Conservation (phyloP, 805 yeast genomes). For the Starmera amethionina region DNA sequence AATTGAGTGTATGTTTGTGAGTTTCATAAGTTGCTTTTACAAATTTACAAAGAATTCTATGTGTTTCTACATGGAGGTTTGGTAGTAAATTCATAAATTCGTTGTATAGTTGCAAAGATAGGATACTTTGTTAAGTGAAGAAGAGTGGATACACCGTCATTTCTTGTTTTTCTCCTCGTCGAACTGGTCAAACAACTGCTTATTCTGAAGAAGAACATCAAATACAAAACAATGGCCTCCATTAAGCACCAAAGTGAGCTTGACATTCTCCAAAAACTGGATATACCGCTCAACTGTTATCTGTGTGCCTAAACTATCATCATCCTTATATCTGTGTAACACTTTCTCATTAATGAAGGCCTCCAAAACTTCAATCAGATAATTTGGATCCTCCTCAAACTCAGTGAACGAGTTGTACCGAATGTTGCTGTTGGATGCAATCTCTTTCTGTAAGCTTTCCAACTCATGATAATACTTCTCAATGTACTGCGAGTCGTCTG, state of each 20-base stretch:
- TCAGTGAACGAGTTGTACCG: slow-evolving; percentile 24
- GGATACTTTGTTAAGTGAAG: too few species aligned
- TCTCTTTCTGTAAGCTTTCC: slow-evolving; percentile 20
- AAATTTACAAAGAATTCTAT: neutral
- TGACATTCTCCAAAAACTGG: slow-evolving; percentile 31
- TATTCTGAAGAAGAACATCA: slow-evolving; percentile 46
- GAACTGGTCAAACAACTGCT: slow-evolving; percentile 33
- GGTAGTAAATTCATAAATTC: neutral
- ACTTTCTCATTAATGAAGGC: slow-evolving; percentile 25
- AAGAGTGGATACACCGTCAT: too few species aligned
- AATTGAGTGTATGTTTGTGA: neutral
- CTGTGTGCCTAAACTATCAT: slow-evolving; percentile 10
- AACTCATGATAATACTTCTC: slow-evolving; percentile 39
- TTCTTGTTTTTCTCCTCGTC: slow-evolving; percentile 1
- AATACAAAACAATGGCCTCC: slow-evolving; percentile 51
- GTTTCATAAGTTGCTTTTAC: neutral
- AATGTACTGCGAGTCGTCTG: slow-evolving; percentile 43
- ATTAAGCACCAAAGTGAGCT: slow-evolving; percentile 35
- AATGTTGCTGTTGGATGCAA: slow-evolving; percentile 14
- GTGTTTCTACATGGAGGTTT: neutral
- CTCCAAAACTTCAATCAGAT: slow-evolving; percentile 29
- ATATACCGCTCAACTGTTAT: slow-evolving; percentile 19
- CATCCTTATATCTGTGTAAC: slow-evolving; percentile 13
- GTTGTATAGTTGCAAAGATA: neutral
- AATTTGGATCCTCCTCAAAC: slow-evolving; percentile 27